Base-by-base conservation (phyloP, 2,329 filamentous ascomycete genomes). In the Gnomoniopsis smithogilvyi region DNA sequence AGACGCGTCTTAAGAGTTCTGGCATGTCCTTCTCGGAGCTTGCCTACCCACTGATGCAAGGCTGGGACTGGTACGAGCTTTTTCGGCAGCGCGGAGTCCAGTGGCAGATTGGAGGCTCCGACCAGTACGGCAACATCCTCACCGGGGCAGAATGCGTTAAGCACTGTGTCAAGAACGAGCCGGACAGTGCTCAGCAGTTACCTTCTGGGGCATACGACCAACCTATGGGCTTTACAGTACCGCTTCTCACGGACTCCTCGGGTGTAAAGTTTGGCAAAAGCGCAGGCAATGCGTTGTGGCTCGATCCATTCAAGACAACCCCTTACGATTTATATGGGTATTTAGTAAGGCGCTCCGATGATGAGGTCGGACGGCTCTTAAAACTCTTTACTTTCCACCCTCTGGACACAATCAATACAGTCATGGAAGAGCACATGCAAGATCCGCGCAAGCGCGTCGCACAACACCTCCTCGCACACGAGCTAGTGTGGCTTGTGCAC, bases 1-100 rank as follows among this genome's bases (percentile, higher is more conserved):
- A 92, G 74, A 87, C 86, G 59, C 91, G 92, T 69, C 82, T 98
- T 79, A 82, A 83, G 55, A 91, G 92, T 41, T 90, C 95, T 64
- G 96, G 95, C 66, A 94, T 99, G 89, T 96, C 93, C 0, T 90
- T 96, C 67, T 88, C 91, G 38, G 95, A 99, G 71, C 96, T 99
- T 73, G 84, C 87, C 46, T 99, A 99, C 69, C 95, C 96, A 1
- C 76, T 99, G 17, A 85, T 98, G 67, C 95, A 99, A 72, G 92
- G 89, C 22, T 98, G 93, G 89, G 95, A 99, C 72, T 99, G 93
- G 85, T 98, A 91, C 91, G 82, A 90, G 66, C 82, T 98, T 76
- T 96, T 90, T 74, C 72, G 67, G 62, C 81, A 84, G 50, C 79
- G 81, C 24, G 82, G 82, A 51, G 80, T 92, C 11, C 88, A 93